phyloP scores from a whole-genome alignment of 2,329 filamentous ascomycete genomes.

The Sporothrix pseudoabietina region DNA sequence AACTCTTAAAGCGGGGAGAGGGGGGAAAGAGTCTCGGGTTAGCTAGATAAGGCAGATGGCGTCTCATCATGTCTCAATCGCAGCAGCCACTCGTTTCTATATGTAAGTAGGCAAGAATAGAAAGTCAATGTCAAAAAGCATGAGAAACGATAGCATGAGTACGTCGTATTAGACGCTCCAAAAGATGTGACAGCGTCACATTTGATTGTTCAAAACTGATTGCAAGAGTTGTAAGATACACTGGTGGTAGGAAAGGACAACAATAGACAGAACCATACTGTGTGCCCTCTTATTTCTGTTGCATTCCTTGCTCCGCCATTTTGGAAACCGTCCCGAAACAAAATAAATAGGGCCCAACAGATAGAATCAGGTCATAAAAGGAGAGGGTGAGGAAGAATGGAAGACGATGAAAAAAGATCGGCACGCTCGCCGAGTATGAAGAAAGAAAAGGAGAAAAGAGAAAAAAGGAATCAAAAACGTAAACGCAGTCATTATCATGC shows the following conservation, averaged over 20 bases:
- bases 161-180: neutral
- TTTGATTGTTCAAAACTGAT: slow-evolving; percentile 1
- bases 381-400: neutral
- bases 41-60: neutral
- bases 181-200: slow-evolving; percentile 7
- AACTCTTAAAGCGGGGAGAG: neutral
- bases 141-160: neutral
- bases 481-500: slow-evolving; percentile 10
- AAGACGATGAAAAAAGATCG: neutral
- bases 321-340: slow-evolving; percentile 22
- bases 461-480: slow-evolving; percentile 16
- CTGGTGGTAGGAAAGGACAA: neutral
- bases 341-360: slow-evolving; percentile 5
- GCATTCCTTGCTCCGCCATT: neutral
- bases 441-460: neutral
- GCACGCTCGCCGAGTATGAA: slow-evolving; percentile 10
- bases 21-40: neutral
- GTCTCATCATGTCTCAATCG: slow-evolving; percentile 22
- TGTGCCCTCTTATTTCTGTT: neutral
- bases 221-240: slow-evolving; percentile 16
- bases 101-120: neutral
- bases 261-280: neutral
- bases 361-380: slow-evolving; percentile 17
- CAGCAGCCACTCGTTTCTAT: neutral
- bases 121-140: too few species aligned